These are phyloP conservation scores for Plasmodium vivax DNA, from an alignment of 169 alveolate genomes.

Conservation along the genomic window DNA sequence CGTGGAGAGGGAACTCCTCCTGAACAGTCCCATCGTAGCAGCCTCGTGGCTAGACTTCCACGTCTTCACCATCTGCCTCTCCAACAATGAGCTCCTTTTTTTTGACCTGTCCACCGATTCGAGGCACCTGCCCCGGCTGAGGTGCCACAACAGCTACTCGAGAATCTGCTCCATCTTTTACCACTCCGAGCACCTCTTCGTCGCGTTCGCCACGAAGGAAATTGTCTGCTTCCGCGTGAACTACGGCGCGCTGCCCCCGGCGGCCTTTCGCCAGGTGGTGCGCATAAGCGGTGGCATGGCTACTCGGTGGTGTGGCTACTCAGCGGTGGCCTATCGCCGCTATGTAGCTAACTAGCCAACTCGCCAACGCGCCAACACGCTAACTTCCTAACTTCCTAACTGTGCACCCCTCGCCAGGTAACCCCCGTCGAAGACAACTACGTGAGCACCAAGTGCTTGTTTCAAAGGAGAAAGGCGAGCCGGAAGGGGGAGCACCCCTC, in stretches of 20 bases:
- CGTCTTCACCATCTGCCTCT: slow-evolving; percentile 17
- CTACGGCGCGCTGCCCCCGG: background rate
- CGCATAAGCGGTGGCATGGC: background rate
- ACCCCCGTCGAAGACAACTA: slow-evolving; percentile 39
- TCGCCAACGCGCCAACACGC: background rate
- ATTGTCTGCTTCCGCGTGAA: slow-evolving; percentile 31
- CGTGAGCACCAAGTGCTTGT: slow-evolving; percentile 19
- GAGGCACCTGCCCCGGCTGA: slow-evolving; percentile 2
- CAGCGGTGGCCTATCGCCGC: background rate
- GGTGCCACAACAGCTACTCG: slow-evolving; percentile 33
- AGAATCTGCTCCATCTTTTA: slow-evolving; percentile 23
- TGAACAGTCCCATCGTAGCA: slow-evolving; percentile 28
- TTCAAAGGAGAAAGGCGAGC: slow-evolving; percentile 2
- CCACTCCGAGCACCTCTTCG: background rate
- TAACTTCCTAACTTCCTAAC: background rate
- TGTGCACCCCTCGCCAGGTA: slow-evolving; percentile 7
- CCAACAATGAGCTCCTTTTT: slow-evolving; percentile 34
- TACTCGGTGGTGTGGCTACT: background rate
- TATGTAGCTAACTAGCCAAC: background rate
- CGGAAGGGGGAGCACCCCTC: background rate
- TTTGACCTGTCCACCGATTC: slow-evolving; percentile 5
- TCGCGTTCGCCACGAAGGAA: slow-evolving; percentile 42
- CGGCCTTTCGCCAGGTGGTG: slow-evolving; percentile 29
- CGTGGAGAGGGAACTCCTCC: slow-evolving; percentile 5
- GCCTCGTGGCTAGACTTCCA: slow-evolving; percentile 50